Evolutionary conservation across 768 basidiomycete genomes (phyloP).

Genomic region (Tulasnella sp.): DNA sequence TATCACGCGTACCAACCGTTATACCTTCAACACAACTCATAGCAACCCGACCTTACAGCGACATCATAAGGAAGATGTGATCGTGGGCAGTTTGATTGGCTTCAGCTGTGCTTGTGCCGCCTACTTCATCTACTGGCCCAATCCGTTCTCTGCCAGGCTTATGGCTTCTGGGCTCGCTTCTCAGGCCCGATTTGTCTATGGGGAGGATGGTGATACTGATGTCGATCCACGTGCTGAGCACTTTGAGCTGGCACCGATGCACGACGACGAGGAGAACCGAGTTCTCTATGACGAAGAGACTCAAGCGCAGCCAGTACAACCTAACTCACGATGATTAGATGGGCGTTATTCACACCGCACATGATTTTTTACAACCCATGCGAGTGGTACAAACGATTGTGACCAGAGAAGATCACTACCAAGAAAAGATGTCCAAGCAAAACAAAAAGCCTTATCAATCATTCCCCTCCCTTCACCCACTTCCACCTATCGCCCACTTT

Average conservation of each 20-base stretch:
- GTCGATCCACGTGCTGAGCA: constrained; percentile 22
- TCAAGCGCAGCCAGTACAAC: background rate
- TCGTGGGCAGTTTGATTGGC: constrained; percentile 52
- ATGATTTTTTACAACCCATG: too few species aligned
- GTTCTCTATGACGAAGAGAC: background rate
- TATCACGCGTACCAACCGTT: constrained; percentile 1
- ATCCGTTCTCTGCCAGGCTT: constrained; percentile 37
- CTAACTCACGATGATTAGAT: background rate
- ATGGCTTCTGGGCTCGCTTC: background rate
- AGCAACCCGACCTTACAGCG: constrained; percentile 35
- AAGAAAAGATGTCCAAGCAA: constrained; percentile 19
- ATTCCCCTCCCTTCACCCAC: constrained; percentile 12
- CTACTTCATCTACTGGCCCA: constrained; percentile 58
- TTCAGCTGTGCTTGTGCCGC: constrained; percentile 37
- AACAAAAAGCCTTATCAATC: too few species aligned
- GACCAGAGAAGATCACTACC: background rate
- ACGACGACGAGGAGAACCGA: constrained; percentile 27
- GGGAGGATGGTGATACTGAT: background rate
- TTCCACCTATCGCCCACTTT: constrained; percentile 16
- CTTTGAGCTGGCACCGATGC: constrained; percentile 41
- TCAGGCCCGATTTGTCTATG: constrained; percentile 11
- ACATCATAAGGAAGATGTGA: constrained; percentile 61
- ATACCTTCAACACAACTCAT: background rate
- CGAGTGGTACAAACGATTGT: too few species aligned
- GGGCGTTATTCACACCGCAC: too few species aligned